Conservation (phyloP, 371 early-diverging fungal species). For the Phascolomyces articulosus region DNA sequence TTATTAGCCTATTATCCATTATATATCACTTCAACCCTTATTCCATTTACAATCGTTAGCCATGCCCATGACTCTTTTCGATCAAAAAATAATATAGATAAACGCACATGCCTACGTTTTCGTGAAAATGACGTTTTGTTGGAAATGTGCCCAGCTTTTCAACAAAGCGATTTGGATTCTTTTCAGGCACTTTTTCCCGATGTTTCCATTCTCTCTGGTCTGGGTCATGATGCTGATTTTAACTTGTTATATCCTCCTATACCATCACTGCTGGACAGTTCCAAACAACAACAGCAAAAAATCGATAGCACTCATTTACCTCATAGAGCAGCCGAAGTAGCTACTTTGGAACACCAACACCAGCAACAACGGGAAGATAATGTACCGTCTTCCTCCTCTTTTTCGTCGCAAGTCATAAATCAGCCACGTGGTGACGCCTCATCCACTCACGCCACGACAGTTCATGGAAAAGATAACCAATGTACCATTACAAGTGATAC, state of each 20-base stretch:
- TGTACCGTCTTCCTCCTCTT: not conserved
- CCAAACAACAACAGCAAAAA: not conserved
- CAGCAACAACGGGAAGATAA: not conserved
- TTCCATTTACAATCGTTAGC: conserved; percentile 4
- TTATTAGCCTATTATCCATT: conserved; percentile 5
- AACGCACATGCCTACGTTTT: conserved; percentile 23
- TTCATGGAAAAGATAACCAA: not conserved
- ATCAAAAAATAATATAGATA: not conserved
- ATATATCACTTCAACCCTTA: conserved; percentile 2
- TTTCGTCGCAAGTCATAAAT: not conserved
- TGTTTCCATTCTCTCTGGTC: conserved; percentile 17
- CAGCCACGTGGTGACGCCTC: conserved; percentile 5
- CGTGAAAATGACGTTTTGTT: conserved; percentile 22
- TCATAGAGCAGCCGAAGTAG: not conserved
- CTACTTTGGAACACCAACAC: not conserved
- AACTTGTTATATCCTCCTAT: conserved; percentile 8
- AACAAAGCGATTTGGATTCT: conserved; percentile 22
- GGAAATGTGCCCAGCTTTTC: conserved; percentile 28
- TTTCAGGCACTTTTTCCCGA: conserved; percentile 23
- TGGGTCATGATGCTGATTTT: conserved; percentile 15
- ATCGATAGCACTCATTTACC: not conserved
- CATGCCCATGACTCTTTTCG: not conserved
- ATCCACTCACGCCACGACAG: not conserved
- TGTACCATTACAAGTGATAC: not conserved
- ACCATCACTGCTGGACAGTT: not conserved